Base-by-base conservation (phyloP, 441 rosid genomes). In the Arabidopsis hybrid region DNA sequence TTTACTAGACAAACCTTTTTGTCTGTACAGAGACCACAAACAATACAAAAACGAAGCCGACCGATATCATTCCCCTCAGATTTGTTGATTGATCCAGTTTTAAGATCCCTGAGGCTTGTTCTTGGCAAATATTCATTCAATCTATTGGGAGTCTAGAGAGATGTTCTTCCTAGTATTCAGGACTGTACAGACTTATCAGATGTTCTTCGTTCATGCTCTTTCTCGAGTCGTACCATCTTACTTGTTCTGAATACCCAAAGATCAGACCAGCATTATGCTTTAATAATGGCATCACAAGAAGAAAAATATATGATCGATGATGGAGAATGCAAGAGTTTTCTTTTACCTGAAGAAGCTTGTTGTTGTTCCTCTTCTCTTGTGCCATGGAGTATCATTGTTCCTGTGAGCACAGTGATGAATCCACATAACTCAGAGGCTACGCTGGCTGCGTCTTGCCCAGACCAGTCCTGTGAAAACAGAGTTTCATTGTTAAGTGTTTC, bases 381-480 rank as follows among this genome's bases (percentile, higher is more conserved):
- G 14, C 90, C 81, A 74, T 89, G 94, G 60, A 89, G 89, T 71
- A 89, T 85, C 83, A 83, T 83, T 43, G 91, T 87, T 38, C 94
- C 94, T 50, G 87, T 87, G 69, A 89, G 86, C 67, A 89, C 88
- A 11, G 88, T 89, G 74, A 89, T 83, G 78, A 89, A 89, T 56
- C 94, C 91, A 74, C 91, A 89, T 49, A 87, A 64, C 82, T 87
- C 94, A 13, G 94, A 89, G 17, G 91, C 88, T 74, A 89, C 36
- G 71, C 85, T 81, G 52, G 88, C 85, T 45, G 78, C 88, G 43
- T 80, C 69, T 78, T 89, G 91, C 62, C 90, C 94, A 45, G 89
- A 86, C 90, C 90, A 87, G 74, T 89, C 94, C 94, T 89, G 80
- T 55, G 64, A 18, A 52, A 70, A 58, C 17, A 8, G 42, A 14